Evolutionary conservation across 108 stramenopile species (phyloP), one percentile per base, ranked within the genome.

Genomic region (Nitzschia sp.): DNA sequence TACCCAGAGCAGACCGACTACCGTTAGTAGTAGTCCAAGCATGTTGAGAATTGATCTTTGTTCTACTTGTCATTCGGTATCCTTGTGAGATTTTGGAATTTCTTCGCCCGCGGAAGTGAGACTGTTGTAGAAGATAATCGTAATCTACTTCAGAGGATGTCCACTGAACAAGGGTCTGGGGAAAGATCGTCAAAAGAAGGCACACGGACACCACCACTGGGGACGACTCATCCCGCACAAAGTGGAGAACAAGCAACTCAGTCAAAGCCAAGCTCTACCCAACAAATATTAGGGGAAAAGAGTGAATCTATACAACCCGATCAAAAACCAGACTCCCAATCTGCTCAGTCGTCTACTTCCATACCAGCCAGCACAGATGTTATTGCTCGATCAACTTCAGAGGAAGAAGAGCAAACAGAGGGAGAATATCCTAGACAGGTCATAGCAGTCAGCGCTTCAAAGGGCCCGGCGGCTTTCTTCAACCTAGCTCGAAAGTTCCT

Each of bases 401-500:
- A 30, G 17, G 60, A 68, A 17, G 25, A 33, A 21, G 4, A 11
- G 19, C 19, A 50, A n/a, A 41, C 38, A 1, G 52, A 54, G 26
- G n/a, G n/a, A n/a, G 52, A 72, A 21, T 69, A 68, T 22, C 66
- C 78, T 36, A 31, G 88, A 54, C 91, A 92, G 62, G 83, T 89
- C 1, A 92, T 92, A 71, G 91, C 91, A n/a, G 91, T 92, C 33
- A 89, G 88, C 56, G 91, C 88, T 26, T 87, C 88, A 35, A 92
- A 89, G 68, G 78, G 84, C 25, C 91, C 91, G 26, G 79, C 86
- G 9, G 91, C 88, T 17, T 92, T 89, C 58, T 92, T 92, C 71
- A 89, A 92, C 58, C 72, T 92, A 31, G 88, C 91, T 36, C 53
- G 86, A 50, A 92, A 89, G 63, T 92, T 92, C 64, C 79, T 92